Evolutionary conservation across 768 basidiomycete species (phyloP), one percentile per base, ranked within the genome.

Genomic region (Hericium rajendrae): DNA sequence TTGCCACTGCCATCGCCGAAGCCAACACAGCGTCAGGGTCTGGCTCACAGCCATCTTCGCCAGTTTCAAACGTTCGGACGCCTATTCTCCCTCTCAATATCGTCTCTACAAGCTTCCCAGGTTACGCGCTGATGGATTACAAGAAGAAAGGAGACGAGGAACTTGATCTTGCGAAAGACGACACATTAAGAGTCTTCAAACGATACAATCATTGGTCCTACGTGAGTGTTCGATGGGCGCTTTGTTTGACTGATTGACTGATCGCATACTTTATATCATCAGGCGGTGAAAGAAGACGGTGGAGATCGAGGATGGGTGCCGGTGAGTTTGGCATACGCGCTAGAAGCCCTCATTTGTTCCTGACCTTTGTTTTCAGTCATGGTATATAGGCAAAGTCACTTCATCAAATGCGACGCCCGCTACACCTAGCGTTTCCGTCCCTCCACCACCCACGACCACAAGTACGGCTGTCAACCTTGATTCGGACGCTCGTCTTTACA

Each of bases 181-280:
- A 97, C 67, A 74, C 82, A 20, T 66, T 99, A 61, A 78, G 92
- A 62, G 94, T 99, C 43, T 97, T 97, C 74, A 98, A 98, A 76
- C 81, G 94, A 61, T 98, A 98, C 69, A 97, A 95, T 60, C 94
- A 97, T 72, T 97, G 94, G 93, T 91, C 89, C 70, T 94, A 93
- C 72, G 89, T 91, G 67, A 56, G 79, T 72, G 54, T 26, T 57
- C 53, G 57, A 51, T 32, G 32, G 32, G 60, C 48, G 22, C 20
- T 18, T n/a, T 41, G 24, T 32, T 32, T 61, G 32, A 28, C 55
- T 60, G 59, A 16, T 52, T 59, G 51, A 57, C 59, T 51, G 41
- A 65, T 43, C 32, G 53, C 56, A n/a, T 61, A 24, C 38, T 12
- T n/a, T 28, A 12, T 57, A 16, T 43, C 51, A 49, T 46, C 64